Evolutionary conservation across 768 basidiomycete genomes (phyloP), one percentile per base, ranked within the genome.

Genomic region (Suillus weaverae): DNA sequence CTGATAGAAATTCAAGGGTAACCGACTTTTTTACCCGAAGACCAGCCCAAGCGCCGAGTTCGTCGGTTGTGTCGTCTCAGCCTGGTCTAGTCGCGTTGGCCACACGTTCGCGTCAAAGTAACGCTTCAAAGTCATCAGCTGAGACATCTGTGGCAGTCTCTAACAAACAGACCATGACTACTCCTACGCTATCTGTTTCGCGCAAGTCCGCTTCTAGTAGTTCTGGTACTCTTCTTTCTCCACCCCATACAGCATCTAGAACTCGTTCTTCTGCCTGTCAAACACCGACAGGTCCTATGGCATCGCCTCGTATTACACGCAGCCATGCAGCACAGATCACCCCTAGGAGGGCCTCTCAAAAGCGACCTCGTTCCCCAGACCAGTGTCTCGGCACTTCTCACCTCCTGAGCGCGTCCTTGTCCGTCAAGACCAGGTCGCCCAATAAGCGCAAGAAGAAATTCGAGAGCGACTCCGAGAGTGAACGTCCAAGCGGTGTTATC

Each of bases 1-100:
- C 59, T 8, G 71, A 71, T 66, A 71, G 64, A 44, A 78, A 66
- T 59, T 32, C 20, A 30, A 59, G 39, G 33, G 61, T 87, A 32
- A 84, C 83, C 8, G 79, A 83, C 44, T 87, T 83, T 68, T 86
- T 86, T 63, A 35, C 72, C 43, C 79, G 77, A 48, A 78, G 67
- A 68, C 65, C 71, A 59, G 11, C 57, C 10, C 39, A 59, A 39
- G 26, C 39, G 18, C 11, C 18, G 22, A 41, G 33, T 1, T 70
- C 73, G 41, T 64, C 69, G 35, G 56, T 66, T 62, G 70, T 65
- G 18, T 74, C 66, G 65, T 44, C 43, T n/a, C 51, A 63, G 57
- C 65, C 8, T 44, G 16, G 32, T 4, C 35, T 18, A 36, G 48
- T 67, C 36, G 44, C 46, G 46, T 39, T 62, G 59, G 63, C 66